Conservation (phyloP, 2,329 filamentous ascomycete genomes). For the Hypomyces rosellus region DNA sequence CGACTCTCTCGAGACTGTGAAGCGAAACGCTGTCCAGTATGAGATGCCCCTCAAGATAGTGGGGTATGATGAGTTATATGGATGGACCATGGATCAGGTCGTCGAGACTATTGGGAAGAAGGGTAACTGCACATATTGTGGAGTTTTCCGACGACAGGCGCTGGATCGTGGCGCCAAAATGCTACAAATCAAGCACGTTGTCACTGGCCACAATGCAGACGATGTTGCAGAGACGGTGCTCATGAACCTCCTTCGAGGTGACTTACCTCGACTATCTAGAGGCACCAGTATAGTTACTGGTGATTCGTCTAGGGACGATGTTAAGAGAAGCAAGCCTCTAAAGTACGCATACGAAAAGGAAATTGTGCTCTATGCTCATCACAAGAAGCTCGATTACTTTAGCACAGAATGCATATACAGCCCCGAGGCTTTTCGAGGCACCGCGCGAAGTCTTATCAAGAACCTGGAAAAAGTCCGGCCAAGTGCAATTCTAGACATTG, state of each 20-base stretch:
- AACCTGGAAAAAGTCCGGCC: slow-evolving; percentile 88
- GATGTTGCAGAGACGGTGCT: slow-evolving; percentile 95
- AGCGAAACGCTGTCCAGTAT: slow-evolving; percentile 86
- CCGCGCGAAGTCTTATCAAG: slow-evolving; percentile 86
- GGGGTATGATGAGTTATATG: slow-evolving; percentile 89
- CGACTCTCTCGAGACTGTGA: slow-evolving; percentile 92
- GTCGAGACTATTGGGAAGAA: slow-evolving; percentile 96
- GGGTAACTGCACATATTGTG: slow-evolving; percentile 98
- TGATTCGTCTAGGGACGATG: slow-evolving; percentile 64
- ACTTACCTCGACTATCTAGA: slow-evolving; percentile 77
- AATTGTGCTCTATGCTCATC: slow-evolving; percentile 94
- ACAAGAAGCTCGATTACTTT: slow-evolving; percentile 96
- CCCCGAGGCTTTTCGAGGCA: slow-evolving; percentile 91
- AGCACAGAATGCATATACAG: slow-evolving; percentile 98
- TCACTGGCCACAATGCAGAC: slow-evolving; percentile 96
- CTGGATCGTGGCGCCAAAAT: slow-evolving; percentile 86
- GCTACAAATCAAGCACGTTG: slow-evolving; percentile 83
- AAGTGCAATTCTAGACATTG: slow-evolving; percentile 91
- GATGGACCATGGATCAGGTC: slow-evolving; percentile 99
- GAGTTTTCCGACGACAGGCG: slow-evolving; percentile 90
- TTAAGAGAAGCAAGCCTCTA: slow-evolving; percentile 91
- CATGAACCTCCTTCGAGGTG: slow-evolving; percentile 92
- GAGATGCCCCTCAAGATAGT: slow-evolving; percentile 87
- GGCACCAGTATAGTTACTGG: slow-evolving; percentile 87
- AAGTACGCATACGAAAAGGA: slow-evolving; percentile 99